These are phyloP conservation scores for Alternaria sp. DNA, from an alignment of 2,329 filamentous ascomycete species.

Conservation along the genomic window DNA sequence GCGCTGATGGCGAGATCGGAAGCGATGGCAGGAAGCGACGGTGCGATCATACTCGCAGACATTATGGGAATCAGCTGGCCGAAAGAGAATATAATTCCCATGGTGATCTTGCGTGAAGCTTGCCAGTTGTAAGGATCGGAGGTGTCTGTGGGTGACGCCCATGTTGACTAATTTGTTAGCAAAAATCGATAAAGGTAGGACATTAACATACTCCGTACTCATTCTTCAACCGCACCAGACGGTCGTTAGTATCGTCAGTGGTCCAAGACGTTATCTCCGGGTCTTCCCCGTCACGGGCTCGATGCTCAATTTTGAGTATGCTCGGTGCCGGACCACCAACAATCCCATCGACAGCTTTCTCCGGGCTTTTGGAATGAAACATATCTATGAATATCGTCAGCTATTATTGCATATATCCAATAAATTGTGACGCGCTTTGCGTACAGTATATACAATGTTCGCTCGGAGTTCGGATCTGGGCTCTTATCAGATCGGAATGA, in stretches of 20 bases:
- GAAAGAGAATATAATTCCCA: conserved; percentile 10
- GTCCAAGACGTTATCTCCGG: not conserved
- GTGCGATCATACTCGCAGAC: conserved; percentile 21
- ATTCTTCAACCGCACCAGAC: not conserved
- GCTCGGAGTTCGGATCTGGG: not conserved
- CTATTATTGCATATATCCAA: not conserved
- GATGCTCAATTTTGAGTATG: not conserved
- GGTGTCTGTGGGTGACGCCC: conserved; percentile 22
- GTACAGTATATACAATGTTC: not conserved
- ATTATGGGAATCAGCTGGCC: conserved; percentile 23
- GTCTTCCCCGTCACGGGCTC: not conserved
- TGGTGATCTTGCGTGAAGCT: conserved; percentile 24
- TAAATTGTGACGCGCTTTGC: not conserved
- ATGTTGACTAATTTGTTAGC: not conserved
- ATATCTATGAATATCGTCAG: not conserved
- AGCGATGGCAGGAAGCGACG: conserved; percentile 15
- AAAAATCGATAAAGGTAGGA: not conserved
- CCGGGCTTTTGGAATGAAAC: not conserved
- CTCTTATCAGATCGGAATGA: not conserved
- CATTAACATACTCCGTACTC: not conserved
- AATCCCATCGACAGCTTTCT: not conserved
- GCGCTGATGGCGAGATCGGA: conserved; percentile 13
- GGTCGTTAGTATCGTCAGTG: not conserved
- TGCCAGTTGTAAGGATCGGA: conserved; percentile 45
- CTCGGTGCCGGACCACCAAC: not conserved